Percentiles rank a stretch among this genome's conserved stretches.
These are phyloP conservation scores for Cadophora sp. DNA, from an alignment of 2,329 filamentous ascomycete genomes.

Conservation along the genomic window DNA sequence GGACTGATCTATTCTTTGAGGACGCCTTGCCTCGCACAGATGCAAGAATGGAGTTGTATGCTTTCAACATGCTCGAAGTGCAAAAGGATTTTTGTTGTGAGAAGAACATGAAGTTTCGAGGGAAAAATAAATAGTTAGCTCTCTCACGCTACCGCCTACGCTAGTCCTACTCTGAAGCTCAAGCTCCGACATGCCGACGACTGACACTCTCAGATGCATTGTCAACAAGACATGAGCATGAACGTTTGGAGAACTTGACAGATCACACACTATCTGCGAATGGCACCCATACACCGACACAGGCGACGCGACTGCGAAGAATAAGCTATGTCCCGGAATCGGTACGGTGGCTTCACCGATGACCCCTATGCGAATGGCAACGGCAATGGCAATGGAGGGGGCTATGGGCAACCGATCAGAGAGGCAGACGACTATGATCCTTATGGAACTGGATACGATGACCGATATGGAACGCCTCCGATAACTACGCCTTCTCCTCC, in stretches of 20 bases:
- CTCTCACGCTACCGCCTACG: constrained; percentile 19
- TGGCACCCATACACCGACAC: constrained; percentile 31
- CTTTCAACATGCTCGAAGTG: constrained; percentile 8
- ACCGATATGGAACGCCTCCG: constrained; percentile 40
- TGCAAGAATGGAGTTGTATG: constrained; percentile 14
- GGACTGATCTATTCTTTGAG: neutral
- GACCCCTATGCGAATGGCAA: constrained; percentile 42
- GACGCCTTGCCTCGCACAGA: constrained; percentile 2
- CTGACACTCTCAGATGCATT: neutral
- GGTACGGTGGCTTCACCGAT: constrained; percentile 41
- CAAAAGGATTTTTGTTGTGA: neutral
- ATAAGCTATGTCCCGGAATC: constrained; percentile 42
- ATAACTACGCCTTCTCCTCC: constrained; percentile 33
- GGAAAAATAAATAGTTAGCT: constrained; percentile 1
- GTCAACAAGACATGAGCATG: neutral
- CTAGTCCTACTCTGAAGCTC: neutral
- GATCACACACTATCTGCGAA: constrained; percentile 23
- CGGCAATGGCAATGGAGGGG: constrained; percentile 36
- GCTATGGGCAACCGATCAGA: constrained; percentile 34
- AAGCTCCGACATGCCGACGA: constrained; percentile 13
- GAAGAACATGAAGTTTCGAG: neutral
- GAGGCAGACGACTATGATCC: constrained; percentile 43
- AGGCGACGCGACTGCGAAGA: constrained; percentile 33
- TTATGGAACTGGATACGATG: constrained; percentile 39
- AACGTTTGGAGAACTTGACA: neutral